Base-by-base conservation (phyloP, 441 rosid genomes). In the Corymbia calophylla region DNA sequence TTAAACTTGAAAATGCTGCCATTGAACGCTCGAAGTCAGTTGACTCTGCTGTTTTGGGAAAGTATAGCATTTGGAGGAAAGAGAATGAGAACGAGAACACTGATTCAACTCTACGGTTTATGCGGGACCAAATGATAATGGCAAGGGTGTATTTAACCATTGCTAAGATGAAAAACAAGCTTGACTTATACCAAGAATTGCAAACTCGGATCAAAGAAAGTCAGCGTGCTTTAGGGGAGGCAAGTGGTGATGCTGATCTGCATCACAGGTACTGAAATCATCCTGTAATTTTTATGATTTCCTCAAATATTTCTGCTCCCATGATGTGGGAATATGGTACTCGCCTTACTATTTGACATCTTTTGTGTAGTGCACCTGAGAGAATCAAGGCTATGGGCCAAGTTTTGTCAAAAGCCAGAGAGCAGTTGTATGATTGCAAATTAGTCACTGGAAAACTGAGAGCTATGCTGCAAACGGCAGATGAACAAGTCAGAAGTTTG, bases 401-500 rank as follows among this genome's bases (percentile, higher is more conserved):
- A 92, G 96, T 93, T 90, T 92, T 98, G 90, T 91, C 98, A 64
- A 96, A 95, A 94, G 98, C 97, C 64, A 95, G 94, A 92, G 97
- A 93, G 90, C 95, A 96, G 92, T 90, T 98, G 90, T 98, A 96
- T 89, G 99, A 98, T 92, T 98, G 99, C 95, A 96, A 96, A 88
- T 91, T 95, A 91, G 98, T 98, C 85, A 97, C 98, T 31, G 99
- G 97, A 93, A 96, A 95, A 95, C 97, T 98, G 87, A 95, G 99
- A 91, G 99, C 99, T 82, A 97, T 98, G 98, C 99, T 98, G 93
- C 99, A 96, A 94, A 94, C 96, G 15, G 99, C 99, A 29, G 99
- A 98, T 87, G 99, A 97, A 91, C 96, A 96, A 95, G 99, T 98
- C 60, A 94, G 99, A 95, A 96, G 98, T 92, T 96, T 97, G 90